Evolutionary conservation across 176 grass and related monocot genomes (phyloP).

Genomic region (Aegilops umbellulata): DNA sequence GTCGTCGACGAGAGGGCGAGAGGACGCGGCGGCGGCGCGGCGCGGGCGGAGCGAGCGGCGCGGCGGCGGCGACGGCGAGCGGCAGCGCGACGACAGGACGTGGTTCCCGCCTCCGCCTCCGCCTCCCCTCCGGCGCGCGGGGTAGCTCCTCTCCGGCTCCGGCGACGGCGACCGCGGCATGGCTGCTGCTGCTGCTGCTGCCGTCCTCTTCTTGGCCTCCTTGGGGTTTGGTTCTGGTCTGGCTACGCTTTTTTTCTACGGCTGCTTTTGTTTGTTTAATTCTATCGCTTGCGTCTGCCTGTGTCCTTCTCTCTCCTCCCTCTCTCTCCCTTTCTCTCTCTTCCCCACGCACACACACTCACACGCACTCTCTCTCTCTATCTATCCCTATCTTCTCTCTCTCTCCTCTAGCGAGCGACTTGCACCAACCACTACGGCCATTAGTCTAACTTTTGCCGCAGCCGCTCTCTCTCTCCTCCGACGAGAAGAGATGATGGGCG

Average conservation of each 20-base stretch:
- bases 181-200: constrained; percentile 39
- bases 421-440: constrained; percentile 56
- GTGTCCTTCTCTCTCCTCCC: constrained; percentile 40
- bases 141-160: constrained; percentile 49
- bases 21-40: constrained; percentile 42
- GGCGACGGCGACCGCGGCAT: constrained; percentile 63
- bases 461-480: constrained; percentile 29
- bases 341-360: not conserved
- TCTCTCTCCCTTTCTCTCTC: constrained; percentile 28
- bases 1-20: constrained; percentile 29
- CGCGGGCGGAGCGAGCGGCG: constrained; percentile 41
- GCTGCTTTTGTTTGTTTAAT: constrained; percentile 53
- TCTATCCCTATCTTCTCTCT: constrained; percentile 39
- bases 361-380: constrained; percentile 3
- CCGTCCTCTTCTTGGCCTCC: constrained; percentile 53
- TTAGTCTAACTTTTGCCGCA: constrained; percentile 32
- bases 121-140: constrained; percentile 10
- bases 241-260: constrained; percentile 33
- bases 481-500: constrained; percentile 13
- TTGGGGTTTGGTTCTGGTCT: constrained; percentile 47
- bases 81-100: constrained; percentile 2
- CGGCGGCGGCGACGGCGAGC: constrained; percentile 51
- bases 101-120: not conserved
- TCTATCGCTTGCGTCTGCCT: constrained; percentile 38
- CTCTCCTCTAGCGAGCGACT: constrained; percentile 47